Percentiles rank a stretch among this genome's conserved stretches.
These are phyloP conservation scores for Scytalidium sp. DNA, from an alignment of 2,329 filamentous ascomycete species.

Conservation along the genomic window DNA sequence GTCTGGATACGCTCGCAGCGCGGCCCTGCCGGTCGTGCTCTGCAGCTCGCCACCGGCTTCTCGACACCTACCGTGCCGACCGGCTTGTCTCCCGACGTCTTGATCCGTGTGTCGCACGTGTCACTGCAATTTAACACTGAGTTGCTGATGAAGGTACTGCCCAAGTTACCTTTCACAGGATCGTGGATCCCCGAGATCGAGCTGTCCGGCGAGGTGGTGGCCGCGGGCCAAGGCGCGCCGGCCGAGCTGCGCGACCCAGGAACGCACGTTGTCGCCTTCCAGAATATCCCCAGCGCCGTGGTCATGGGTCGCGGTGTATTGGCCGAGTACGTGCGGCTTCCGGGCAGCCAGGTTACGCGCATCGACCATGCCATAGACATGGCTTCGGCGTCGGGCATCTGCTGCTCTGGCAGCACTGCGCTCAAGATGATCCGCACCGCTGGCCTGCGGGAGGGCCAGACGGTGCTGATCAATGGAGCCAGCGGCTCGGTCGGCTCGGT, in stretches of 20 bases:
- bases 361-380: background rate
- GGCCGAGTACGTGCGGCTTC: slow-evolving; percentile 3
- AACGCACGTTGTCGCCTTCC: slow-evolving; percentile 1
- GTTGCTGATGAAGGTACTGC: slow-evolving; percentile 1
- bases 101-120: slow-evolving; percentile 9
- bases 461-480: slow-evolving; percentile 8
- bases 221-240: slow-evolving; percentile 4
- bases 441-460: slow-evolving; percentile 3
- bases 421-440: slow-evolving; percentile 6
- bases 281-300: background rate
- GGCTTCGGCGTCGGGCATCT: background rate
- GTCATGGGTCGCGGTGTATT: background rate
- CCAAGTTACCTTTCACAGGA: slow-evolving; percentile 1
- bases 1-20: too few relatives aligned
- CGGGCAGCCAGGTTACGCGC: background rate
- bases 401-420: slow-evolving; percentile 1
- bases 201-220: slow-evolving; percentile 7
- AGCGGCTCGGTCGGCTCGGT: slow-evolving; percentile 7
- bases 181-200: slow-evolving; percentile 8
- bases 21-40: too few relatives aligned
- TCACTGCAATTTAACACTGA: slow-evolving; percentile 9
- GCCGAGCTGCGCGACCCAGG: slow-evolving; percentile 5
- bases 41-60: too few relatives aligned
- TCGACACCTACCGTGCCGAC: too few relatives aligned
- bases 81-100: too few relatives aligned